Conservation (phyloP, 495 filamentous ascomycete genomes). For the Hypoxylon fuscum region DNA sequence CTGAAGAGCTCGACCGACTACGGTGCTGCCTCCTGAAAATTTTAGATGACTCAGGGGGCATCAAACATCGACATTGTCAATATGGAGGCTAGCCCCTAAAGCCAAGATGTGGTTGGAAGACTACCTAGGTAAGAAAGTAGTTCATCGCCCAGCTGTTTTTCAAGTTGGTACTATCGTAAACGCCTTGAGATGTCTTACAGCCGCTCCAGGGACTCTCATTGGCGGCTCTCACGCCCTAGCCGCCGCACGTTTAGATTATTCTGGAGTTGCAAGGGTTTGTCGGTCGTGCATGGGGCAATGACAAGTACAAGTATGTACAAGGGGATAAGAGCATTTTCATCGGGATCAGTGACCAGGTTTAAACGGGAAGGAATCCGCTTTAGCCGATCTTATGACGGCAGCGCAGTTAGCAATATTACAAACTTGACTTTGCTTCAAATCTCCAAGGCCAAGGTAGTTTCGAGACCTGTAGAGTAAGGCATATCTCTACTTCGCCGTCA, state of each 20-base stretch:
- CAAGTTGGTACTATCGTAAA: slow-evolving; percentile 24
- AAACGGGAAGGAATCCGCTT: slow-evolving; percentile 34
- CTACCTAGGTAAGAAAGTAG: slow-evolving; percentile 6
- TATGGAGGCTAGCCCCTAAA: slow-evolving; percentile 14
- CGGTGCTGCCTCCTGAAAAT: slow-evolving; percentile 2
- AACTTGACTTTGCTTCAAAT: not conserved
- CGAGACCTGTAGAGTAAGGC: not conserved
- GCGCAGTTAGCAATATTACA: slow-evolving; percentile 1
- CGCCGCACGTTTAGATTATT: slow-evolving; percentile 24
- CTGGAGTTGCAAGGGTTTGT: slow-evolving; percentile 24
- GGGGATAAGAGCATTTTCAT: slow-evolving; percentile 21
- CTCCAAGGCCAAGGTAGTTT: not conserved
- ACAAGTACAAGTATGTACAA: slow-evolving; percentile 28
- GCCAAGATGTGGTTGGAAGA: slow-evolving; percentile 12
- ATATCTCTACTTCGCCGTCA: not conserved
- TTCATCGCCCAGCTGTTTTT: slow-evolving; percentile 2
- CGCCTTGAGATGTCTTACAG: slow-evolving; percentile 12
- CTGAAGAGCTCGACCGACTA: not conserved
- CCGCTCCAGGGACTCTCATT: slow-evolving; percentile 19
- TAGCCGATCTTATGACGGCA: slow-evolving; percentile 35
- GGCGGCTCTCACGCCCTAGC: slow-evolving; percentile 24
- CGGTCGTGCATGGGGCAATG: slow-evolving; percentile 25
- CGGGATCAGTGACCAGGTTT: slow-evolving; percentile 20
- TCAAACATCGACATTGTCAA: slow-evolving; percentile 2
- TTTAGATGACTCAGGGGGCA: slow-evolving; percentile 12